Evolutionary conservation across 2,329 filamentous ascomycete species (phyloP).

Genomic region (Fusarium camptoceras): DNA sequence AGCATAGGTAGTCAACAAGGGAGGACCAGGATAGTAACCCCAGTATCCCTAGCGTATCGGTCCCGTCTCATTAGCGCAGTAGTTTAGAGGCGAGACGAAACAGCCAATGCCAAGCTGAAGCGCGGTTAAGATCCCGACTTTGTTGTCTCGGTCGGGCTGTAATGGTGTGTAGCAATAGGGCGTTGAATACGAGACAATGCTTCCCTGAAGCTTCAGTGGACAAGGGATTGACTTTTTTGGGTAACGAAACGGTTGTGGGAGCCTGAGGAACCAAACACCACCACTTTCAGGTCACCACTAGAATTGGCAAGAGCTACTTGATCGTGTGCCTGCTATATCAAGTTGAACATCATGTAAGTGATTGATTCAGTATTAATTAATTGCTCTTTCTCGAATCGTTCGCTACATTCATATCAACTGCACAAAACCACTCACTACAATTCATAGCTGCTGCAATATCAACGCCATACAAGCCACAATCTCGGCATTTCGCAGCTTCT

Average conservation of each 20-base stretch:
- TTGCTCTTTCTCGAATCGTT: neutral
- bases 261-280: slow-evolving; percentile 27
- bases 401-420: neutral
- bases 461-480: neutral
- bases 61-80: slow-evolving; percentile 34
- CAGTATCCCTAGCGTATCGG: slow-evolving; percentile 31
- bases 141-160: slow-evolving; percentile 18
- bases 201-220: slow-evolving; percentile 13
- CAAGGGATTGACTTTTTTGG: slow-evolving; percentile 29
- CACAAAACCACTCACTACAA: neutral
- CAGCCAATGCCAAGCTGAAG: slow-evolving; percentile 25
- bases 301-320: neutral
- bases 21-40: neutral
- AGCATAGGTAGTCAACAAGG: slow-evolving; percentile 22
- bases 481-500: slow-evolving; percentile 15
- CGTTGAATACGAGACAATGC: slow-evolving; percentile 46
- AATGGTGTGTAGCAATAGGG: slow-evolving; percentile 35
- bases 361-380: neutral
- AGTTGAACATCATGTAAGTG: neutral
- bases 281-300: neutral
- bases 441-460: neutral
- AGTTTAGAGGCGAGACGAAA: slow-evolving; percentile 8
- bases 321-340: neutral
- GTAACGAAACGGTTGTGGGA: slow-evolving; percentile 13
- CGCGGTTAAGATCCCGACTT: slow-evolving; percentile 26